Evolutionary conservation across 768 basidiomycete species (phyloP).

Genomic region (Kwoniella pini): DNA sequence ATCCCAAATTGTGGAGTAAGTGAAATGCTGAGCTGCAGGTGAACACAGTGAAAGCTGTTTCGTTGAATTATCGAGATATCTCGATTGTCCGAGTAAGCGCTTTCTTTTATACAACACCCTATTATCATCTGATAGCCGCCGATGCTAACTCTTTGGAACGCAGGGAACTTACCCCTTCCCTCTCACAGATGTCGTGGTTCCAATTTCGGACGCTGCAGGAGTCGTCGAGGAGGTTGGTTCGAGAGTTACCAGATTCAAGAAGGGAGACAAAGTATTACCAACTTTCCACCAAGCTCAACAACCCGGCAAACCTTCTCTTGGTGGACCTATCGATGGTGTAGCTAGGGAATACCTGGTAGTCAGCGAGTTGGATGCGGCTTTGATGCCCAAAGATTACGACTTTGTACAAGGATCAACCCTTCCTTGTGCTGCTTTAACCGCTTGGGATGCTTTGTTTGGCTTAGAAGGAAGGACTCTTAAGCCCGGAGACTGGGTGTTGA

Average conservation of each 20-base stretch:
- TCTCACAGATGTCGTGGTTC: slow-evolving; percentile 18
- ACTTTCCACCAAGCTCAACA: slow-evolving; percentile 18
- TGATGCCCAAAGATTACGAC: slow-evolving; percentile 15
- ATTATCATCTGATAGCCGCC: not conserved
- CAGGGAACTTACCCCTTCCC: slow-evolving; percentile 30
- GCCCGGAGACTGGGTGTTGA: slow-evolving; percentile 29
- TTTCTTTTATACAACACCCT: not conserved
- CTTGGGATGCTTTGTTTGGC: slow-evolving; percentile 31
- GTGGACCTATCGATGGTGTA: slow-evolving; percentile 18
- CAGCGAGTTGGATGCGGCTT: slow-evolving; percentile 9
- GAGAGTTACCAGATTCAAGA: slow-evolving; percentile 20
- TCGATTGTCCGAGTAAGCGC: slow-evolving; percentile 14
- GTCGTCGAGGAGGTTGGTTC: slow-evolving; percentile 19
- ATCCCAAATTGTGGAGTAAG: not conserved
- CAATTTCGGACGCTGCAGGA: slow-evolving; percentile 26
- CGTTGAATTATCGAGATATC: slow-evolving; percentile 23
- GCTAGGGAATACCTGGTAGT: slow-evolving; percentile 10
- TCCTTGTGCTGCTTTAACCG: slow-evolving; percentile 33
- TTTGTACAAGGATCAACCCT: slow-evolving; percentile 26
- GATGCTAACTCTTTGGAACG: not conserved
- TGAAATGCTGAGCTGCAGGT: not conserved
- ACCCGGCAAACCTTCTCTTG: slow-evolving; percentile 14
- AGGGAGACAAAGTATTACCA: slow-evolving; percentile 27
- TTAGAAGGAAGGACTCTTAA: slow-evolving; percentile 18
- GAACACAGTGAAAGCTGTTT: slow-evolving; percentile 15